phyloP scores from a whole-genome alignment of 257 asterid genomes.

The Solanum appendiculatum region DNA sequence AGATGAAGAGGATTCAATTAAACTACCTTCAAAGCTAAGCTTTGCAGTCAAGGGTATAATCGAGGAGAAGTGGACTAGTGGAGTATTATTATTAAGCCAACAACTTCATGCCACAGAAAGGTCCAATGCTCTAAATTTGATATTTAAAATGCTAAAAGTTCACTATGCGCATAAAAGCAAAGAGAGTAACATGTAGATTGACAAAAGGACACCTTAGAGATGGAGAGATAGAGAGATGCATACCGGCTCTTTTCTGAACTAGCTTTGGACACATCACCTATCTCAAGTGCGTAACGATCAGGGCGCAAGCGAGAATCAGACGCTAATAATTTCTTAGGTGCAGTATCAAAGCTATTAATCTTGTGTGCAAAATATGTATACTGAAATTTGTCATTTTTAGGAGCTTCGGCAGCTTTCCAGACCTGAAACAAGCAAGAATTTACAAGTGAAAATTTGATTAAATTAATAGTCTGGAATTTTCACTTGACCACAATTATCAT shows the following conservation, averaged over 20 bases:
- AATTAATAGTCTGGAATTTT: not conserved
- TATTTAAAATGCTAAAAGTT: not conserved
- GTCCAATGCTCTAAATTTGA: not conserved
- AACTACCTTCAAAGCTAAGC: not conserved
- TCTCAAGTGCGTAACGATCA: constrained; percentile 93
- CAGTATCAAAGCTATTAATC: constrained; percentile 86
- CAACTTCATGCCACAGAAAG: not conserved
- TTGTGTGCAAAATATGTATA: constrained; percentile 90
- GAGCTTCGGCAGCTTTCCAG: constrained; percentile 71
- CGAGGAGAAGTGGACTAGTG: not conserved
- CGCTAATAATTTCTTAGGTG: constrained; percentile 77
- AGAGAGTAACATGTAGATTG: not conserved
- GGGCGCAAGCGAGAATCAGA: constrained; percentile 99
- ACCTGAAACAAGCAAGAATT: constrained; percentile 33
- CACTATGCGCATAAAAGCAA: not conserved
- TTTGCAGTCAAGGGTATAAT: not conserved
- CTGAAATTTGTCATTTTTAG: constrained; percentile 78
- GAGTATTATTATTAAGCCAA: not conserved
- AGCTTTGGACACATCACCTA: constrained; percentile 86
- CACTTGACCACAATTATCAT: not conserved
- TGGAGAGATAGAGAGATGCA: constrained; percentile 6
- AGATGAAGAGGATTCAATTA: not conserved
- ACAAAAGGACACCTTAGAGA: not conserved
- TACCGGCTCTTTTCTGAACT: constrained; percentile 93
- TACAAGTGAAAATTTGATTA: not conserved